Base-by-base conservation (phyloP, 495 filamentous ascomycete species). In the Chlorociboria aeruginascens region DNA sequence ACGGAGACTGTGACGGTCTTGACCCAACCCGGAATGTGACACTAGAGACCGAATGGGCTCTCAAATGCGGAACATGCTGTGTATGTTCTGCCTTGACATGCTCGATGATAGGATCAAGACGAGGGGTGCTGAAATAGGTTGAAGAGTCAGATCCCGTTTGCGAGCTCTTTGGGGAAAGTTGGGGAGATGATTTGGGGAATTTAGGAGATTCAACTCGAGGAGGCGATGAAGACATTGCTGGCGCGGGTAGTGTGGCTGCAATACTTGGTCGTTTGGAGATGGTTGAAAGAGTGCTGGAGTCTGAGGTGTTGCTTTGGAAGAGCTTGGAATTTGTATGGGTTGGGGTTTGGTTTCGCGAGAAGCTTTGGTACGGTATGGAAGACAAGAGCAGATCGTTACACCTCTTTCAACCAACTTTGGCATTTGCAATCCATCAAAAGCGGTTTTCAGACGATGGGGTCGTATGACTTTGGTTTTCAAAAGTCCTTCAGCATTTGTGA, bases 81-180 rank as follows among this genome's bases (percentile, higher is more conserved):
- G 25, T 11, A 39, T 59, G 53, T 32, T 56, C 45, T 35, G 53
- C 52, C 33, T 48, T 28, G 37, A 56, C 56, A 31, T 59, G 49
- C 44, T 59, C 56, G 40, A 51, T 47, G 38, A 59, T 59, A 17
- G 53, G 48, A 25, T 48, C 43, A 0, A 59, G 53, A 4, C 47
- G 49, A 6, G 46, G 50, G n/a, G 32, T 10, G 40, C 16, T 31
- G n/a, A 52, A n/a, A 30, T 16, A 51, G 7, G 12, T 32, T 7
- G 54, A 48, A 16, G 34, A 34, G 41, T 14, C 11, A 13, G 50
- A 38, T n/a, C 48, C 20, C 0, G 38, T 35, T 30, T 45, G 32
- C 10, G 49, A 46, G 12, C 46, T 48, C 31, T 48, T 37, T 3
- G 50, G 53, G 14, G 45, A 33, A 0, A 44, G 32, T 46, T 48